Base-by-base conservation (phyloP, 2,329 filamentous ascomycete species). In the Fusarium foetens region DNA sequence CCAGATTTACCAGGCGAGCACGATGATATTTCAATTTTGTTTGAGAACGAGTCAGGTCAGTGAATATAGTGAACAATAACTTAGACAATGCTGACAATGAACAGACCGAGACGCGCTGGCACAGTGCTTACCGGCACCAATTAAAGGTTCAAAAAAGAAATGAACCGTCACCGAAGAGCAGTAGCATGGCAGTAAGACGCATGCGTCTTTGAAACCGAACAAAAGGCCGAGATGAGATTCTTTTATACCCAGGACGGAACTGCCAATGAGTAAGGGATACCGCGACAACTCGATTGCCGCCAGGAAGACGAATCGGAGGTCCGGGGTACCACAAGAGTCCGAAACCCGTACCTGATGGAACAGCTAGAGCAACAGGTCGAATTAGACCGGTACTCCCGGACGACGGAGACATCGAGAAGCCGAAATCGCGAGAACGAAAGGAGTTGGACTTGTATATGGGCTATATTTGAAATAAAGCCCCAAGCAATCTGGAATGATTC, bases 1-100 rank as follows among this genome's bases (percentile, higher is more conserved):
- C 92, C 94, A 23, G 94, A 97, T 76, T 93, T 97, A 80, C 93
- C 94, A 2, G 93, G 93, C 55, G 95, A 97, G 83, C 94, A 97
- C 81, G 95, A 97, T 80, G 95, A 98, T 83, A 94, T 98, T 74
- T 89, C 91, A 16, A 91, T 98, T 77, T 82, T 91, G 68, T 98
- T 98, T 84, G 94, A 97, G 72, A 91, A 87, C 49, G 92, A 94
- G 79, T 85, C 87, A 77, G 92, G 93, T 94, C 82, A 85, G 92
- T 86, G 57, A 31, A 23, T 25, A 35, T 14, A n/a, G 43, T 23
- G 25, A 21, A 39, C 11, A 41, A 36, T 35, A 9, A 27, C 17
- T 38, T 14, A 38, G 12, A 17, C 54, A 58, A 36, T 25, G 25
- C 69, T 80, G 76, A 79, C 76, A 43, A 48, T 42, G 45, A 46